Conservation (phyloP, 495 filamentous ascomycete species). For the Talaromyces stipitatus region DNA sequence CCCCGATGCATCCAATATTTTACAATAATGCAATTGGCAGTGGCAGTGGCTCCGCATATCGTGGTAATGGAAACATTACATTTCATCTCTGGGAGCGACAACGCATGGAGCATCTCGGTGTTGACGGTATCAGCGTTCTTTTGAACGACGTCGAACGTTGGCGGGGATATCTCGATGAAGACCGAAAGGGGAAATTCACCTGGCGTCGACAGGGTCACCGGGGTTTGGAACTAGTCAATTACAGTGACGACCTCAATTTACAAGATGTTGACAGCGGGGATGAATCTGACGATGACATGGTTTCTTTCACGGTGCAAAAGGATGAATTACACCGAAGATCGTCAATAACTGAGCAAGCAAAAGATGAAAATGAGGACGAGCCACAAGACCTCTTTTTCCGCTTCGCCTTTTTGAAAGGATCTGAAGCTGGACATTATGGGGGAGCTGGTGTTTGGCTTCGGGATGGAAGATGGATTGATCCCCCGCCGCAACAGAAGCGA, state of each 20-base stretch:
- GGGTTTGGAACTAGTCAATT: slow-evolving; percentile 27
- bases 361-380: slow-evolving; percentile 23
- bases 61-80: slow-evolving; percentile 46
- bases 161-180: slow-evolving; percentile 49
- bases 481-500: slow-evolving; percentile 16
- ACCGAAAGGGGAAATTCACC: slow-evolving; percentile 33
- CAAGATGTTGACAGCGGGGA: background rate
- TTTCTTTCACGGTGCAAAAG: background rate
- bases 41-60: slow-evolving; percentile 12
- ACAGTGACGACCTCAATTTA: background rate
- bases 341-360: background rate
- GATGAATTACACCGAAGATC: background rate
- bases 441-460: slow-evolving; percentile 69
- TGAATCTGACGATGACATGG: background rate
- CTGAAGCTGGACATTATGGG: slow-evolving; percentile 64
- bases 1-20: slow-evolving; percentile 23
- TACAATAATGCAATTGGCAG: slow-evolving; percentile 4
- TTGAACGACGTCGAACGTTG: slow-evolving; percentile 93
- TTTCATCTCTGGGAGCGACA: slow-evolving; percentile 45
- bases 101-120: slow-evolving; percentile 51
- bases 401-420: slow-evolving; percentile 72
- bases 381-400: slow-evolving; percentile 68
- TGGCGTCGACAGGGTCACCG: slow-evolving; percentile 40
- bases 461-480: slow-evolving; percentile 60
- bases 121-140: slow-evolving; percentile 81